Conservation (phyloP, 1,284 basidiomycete genomes). For the Cutaneotrichosporon spelunceum region DNA sequence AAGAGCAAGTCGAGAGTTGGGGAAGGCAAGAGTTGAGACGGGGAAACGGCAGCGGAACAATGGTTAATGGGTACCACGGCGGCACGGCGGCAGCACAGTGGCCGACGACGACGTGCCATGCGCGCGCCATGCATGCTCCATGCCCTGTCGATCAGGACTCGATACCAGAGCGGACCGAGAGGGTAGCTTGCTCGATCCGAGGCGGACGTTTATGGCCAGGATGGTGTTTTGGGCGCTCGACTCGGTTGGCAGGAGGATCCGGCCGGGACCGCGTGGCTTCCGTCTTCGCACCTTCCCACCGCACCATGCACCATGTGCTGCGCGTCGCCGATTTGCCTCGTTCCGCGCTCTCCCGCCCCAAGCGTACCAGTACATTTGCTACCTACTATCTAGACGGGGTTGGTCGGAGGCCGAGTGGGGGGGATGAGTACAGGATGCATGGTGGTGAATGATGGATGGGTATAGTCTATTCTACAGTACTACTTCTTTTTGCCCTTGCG, state of each 20-base stretch:
- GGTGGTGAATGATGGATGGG: slow-evolving; percentile 6
- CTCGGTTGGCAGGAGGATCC: background rate
- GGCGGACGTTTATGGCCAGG: too few relatives aligned
- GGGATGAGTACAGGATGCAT: slow-evolving; percentile 8
- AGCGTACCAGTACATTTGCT: background rate
- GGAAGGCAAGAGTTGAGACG: too few relatives aligned
- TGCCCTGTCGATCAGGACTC: too few relatives aligned
- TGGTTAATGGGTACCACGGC: too few relatives aligned
- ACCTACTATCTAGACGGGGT: background rate
- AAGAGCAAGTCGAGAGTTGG: too few relatives aligned
- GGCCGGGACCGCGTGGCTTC: slow-evolving; percentile 1
- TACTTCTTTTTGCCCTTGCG: slow-evolving; percentile 13
- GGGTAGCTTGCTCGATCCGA: too few relatives aligned
- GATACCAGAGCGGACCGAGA: too few relatives aligned
- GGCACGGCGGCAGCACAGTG: too few relatives aligned
- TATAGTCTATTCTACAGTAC: slow-evolving; percentile 12
- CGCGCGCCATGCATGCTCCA: too few relatives aligned
- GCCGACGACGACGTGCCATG: too few relatives aligned
- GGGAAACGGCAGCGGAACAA: too few relatives aligned
- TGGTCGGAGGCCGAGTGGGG: background rate
- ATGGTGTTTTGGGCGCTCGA: too few relatives aligned
- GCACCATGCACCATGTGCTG: background rate
- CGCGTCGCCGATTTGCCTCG: background rate
- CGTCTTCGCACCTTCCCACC: background rate
- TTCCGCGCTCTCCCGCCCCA: background rate